These are phyloP conservation scores for Fusarium sterilihyphosum DNA, from an alignment of 2,329 filamentous ascomycete genomes.

Conservation along the genomic window DNA sequence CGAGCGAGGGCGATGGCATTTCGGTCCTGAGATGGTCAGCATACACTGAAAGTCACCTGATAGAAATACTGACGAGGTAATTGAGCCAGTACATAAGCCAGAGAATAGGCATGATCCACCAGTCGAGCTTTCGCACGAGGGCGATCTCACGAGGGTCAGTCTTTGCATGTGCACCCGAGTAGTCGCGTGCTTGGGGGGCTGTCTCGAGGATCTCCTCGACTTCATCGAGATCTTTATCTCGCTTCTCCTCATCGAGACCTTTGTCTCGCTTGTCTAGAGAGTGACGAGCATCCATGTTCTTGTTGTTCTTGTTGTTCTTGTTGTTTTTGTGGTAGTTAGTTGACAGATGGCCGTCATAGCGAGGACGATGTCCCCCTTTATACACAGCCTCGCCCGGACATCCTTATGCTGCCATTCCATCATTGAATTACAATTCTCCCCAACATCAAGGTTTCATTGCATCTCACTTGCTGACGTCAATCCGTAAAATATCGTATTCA, in stretches of 20 bases:
- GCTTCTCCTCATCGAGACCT: neutral
- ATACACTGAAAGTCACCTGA: fast-evolving
- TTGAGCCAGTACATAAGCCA: slow-evolving; percentile 54
- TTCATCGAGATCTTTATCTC: neutral
- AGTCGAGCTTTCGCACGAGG: slow-evolving; percentile 30
- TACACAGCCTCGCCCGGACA: neutral
- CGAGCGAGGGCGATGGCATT: slow-evolving; percentile 58
- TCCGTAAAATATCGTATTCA: neutral
- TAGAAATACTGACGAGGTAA: slow-evolving; percentile 41
- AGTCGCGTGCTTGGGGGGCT: slow-evolving; percentile 11
- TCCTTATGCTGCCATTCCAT: neutral
- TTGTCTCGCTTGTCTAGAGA: neutral
- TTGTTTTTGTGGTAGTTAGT: fast-evolving
- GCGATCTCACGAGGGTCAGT: slow-evolving; percentile 34
- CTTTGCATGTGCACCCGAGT: slow-evolving; percentile 34
- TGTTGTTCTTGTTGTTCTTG: too few species aligned
- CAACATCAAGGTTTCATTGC: neutral
- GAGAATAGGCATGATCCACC: slow-evolving; percentile 44
- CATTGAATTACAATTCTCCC: neutral
- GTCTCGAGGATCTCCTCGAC: slow-evolving; percentile 17
- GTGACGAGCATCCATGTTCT: neutral
- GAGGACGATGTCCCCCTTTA: neutral
- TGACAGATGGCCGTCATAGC: neutral
- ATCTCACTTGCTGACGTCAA: neutral
- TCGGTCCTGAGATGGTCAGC: slow-evolving; percentile 44